phyloP scores from a whole-genome alignment of 1,284 basidiomycete species.

The Trichosporon coremiiforme region DNA sequence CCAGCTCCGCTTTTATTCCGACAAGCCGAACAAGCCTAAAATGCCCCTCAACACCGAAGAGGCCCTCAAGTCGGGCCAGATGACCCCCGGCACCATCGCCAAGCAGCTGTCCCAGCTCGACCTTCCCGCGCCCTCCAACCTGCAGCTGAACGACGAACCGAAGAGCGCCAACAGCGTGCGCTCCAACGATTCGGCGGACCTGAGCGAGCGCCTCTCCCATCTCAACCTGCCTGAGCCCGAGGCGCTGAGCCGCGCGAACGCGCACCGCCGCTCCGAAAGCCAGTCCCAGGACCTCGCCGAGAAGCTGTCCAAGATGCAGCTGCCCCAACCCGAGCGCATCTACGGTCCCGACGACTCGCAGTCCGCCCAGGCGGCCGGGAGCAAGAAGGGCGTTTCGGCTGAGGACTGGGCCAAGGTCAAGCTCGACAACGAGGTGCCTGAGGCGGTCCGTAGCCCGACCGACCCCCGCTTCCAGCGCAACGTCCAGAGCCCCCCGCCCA shows the following conservation, averaged over 20 bases:
- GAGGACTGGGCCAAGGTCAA: constrained; percentile 56
- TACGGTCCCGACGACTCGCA: constrained; percentile 49
- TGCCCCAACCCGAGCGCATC: constrained; percentile 57
- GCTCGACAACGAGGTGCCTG: constrained; percentile 53
- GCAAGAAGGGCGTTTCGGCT: constrained; percentile 45
- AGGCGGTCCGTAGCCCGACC: constrained; percentile 53
- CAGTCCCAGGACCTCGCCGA: constrained; percentile 53
- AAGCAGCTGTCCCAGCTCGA: constrained; percentile 53
- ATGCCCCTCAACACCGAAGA: constrained; percentile 22
- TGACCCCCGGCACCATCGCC: constrained; percentile 54
- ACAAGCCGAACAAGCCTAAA: constrained; percentile 21
- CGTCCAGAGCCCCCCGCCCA: constrained; percentile 20
- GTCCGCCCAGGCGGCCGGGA: too few relatives aligned
- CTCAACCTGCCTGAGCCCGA: constrained; percentile 55
- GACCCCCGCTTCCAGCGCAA: constrained; percentile 48
- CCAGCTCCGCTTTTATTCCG: not conserved
- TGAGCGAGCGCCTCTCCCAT: constrained; percentile 34
- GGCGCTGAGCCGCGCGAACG: constrained; percentile 42
- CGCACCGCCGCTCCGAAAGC: constrained; percentile 48
- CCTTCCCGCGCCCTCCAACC: constrained; percentile 50
- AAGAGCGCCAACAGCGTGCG: constrained; percentile 25
- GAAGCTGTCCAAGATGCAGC: constrained; percentile 51
- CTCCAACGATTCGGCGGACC: constrained; percentile 30
- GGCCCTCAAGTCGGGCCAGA: constrained; percentile 35
- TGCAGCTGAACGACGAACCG: constrained; percentile 37